phyloP scores from a whole-genome alignment of 2,329 filamentous ascomycete species.

The Ophiostoma montium region DNA sequence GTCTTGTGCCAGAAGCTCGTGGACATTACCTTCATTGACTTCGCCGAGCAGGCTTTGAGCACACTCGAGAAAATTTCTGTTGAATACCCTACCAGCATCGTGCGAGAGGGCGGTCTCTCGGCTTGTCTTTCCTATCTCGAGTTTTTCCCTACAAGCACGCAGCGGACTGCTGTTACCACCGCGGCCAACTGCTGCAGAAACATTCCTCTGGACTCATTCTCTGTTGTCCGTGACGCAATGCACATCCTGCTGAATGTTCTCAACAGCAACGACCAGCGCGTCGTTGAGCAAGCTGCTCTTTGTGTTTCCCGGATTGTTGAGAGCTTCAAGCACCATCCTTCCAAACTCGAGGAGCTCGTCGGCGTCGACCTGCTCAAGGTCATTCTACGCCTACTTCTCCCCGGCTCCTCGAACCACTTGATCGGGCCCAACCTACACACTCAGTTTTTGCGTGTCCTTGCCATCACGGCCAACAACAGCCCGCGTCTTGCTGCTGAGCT shows the following conservation, averaged over 20 bases:
- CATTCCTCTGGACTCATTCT: slow-evolving; percentile 85
- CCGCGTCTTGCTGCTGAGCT: slow-evolving; percentile 77
- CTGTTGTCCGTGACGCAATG: slow-evolving; percentile 90
- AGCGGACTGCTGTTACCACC: slow-evolving; percentile 90
- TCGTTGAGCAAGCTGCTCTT: slow-evolving; percentile 90
- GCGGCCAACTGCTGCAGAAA: slow-evolving; percentile 97
- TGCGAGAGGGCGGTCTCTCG: slow-evolving; percentile 85
- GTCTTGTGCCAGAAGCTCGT: slow-evolving; percentile 88
- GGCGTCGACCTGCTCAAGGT: slow-evolving; percentile 75
- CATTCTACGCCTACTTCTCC: slow-evolving; percentile 73
- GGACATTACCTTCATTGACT: slow-evolving; percentile 92
- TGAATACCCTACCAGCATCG: slow-evolving; percentile 89
- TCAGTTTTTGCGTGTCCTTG: slow-evolving; percentile 82
- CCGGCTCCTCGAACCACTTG: slow-evolving; percentile 77
- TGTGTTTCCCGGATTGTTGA: slow-evolving; percentile 94
- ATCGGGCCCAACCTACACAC: slow-evolving; percentile 93
- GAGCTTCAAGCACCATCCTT: slow-evolving; percentile 81
- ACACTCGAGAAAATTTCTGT: slow-evolving; percentile 95
- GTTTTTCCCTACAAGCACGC: slow-evolving; percentile 94
- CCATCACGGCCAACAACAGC: slow-evolving; percentile 80
- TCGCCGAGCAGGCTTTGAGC: slow-evolving; percentile 92
- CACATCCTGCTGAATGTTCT: slow-evolving; percentile 84
- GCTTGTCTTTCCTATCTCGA: slow-evolving; percentile 94
- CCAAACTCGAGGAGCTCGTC: slow-evolving; percentile 83
- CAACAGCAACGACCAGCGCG: slow-evolving; percentile 83